These are phyloP conservation scores for Fusarium beomiforme DNA, from an alignment of 2,329 filamentous ascomycete genomes.

Conservation along the genomic window DNA sequence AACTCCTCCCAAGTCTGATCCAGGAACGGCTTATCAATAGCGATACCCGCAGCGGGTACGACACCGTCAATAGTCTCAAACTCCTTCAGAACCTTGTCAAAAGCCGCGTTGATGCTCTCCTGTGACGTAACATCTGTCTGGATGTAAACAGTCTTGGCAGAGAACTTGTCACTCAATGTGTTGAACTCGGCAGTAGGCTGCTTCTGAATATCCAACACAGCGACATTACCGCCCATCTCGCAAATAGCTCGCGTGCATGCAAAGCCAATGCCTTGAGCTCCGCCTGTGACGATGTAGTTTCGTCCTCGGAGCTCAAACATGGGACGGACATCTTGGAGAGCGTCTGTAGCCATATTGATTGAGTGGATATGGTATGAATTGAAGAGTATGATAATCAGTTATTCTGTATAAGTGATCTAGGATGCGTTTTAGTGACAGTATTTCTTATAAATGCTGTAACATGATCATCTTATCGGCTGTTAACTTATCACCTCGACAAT, in stretches of 20 bases:
- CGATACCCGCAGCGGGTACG: constrained; percentile 52
- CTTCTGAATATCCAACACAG: constrained; percentile 49
- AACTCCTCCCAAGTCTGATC: constrained; percentile 57
- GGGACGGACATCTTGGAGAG: constrained; percentile 24
- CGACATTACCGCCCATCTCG: constrained; percentile 54
- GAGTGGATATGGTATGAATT: not conserved
- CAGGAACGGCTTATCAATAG: constrained; percentile 55
- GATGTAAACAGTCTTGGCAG: constrained; percentile 43
- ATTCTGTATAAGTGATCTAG: not conserved
- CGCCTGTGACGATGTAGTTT: constrained; percentile 53
- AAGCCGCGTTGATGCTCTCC: constrained; percentile 42
- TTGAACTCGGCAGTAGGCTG: constrained; percentile 45
- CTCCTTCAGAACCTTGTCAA: constrained; percentile 37
- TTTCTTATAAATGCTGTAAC: not conserved
- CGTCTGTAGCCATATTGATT: constrained; percentile 6
- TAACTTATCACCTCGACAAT: not conserved
- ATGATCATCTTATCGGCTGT: not conserved
- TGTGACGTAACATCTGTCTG: constrained; percentile 47
- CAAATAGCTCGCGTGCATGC: constrained; percentile 50
- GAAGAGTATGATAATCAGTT: not conserved
- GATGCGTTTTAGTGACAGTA: not conserved
- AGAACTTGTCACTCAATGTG: constrained; percentile 34
- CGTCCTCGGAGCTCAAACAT: constrained; percentile 48
- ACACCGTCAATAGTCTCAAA: constrained; percentile 45
- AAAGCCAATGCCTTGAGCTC: constrained; percentile 53